Evolutionary conservation across 257 asterid genomes (phyloP).

Genomic region (Hygrophila difformis): DNA sequence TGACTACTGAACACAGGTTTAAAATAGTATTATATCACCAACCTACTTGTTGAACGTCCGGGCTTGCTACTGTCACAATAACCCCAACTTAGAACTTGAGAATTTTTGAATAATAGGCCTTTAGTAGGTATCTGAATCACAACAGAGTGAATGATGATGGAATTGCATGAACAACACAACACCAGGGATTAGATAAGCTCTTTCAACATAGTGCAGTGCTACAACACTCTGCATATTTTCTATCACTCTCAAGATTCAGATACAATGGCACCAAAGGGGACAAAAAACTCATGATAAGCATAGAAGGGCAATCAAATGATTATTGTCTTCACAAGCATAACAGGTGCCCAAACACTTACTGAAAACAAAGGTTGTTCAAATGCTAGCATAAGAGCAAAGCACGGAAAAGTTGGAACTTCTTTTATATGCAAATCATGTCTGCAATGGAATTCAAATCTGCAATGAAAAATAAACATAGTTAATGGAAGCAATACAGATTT

Average conservation of each 20-base stretch:
- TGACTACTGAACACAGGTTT: neutral
- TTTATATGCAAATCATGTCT: conserved; percentile 40
- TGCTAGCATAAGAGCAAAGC: conserved; percentile 86
- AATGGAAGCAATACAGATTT: neutral
- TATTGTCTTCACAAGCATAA: no score
- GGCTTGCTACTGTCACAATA: conserved; percentile 86
- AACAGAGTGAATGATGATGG: conserved; percentile 9
- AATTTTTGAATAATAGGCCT: conserved; percentile 65
- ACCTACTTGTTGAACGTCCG: conserved; percentile 60
- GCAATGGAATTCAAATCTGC: conserved; percentile 45
- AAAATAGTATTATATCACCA: conserved; percentile 10
- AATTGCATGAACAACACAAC: conserved; percentile 7
- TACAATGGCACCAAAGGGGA: no score
- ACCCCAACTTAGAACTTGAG: conserved; percentile 66
- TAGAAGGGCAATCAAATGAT: no score
- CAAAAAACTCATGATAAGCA: no score
- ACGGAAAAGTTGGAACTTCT: conserved; percentile 56
- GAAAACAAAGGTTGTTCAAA: conserved; percentile 63
- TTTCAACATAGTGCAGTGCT: conserved; percentile 6
- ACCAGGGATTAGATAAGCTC: neutral
- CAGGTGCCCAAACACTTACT: no score
- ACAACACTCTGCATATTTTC: no score
- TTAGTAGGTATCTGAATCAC: conserved; percentile 58
- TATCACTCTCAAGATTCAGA: no score
- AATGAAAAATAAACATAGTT: conserved; percentile 14